Evolutionary conservation across 305 asterid species (phyloP).

Genomic region (Solanum hybrid): DNA sequence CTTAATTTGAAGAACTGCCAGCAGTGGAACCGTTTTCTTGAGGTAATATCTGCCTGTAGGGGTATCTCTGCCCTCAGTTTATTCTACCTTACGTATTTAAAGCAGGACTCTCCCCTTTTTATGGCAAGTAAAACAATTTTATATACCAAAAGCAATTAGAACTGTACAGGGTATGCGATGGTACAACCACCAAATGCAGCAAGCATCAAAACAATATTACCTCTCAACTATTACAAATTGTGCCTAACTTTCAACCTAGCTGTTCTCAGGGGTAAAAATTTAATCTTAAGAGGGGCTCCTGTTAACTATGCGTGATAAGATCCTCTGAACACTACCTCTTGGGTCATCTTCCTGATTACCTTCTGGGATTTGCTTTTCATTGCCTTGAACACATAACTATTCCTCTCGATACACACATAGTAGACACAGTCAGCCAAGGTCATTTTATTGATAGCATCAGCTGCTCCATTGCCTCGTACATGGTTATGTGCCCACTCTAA

Average conservation of each 20-base stretch:
- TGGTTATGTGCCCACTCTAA: background rate
- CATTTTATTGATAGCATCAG: background rate
- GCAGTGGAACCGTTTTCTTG: constrained; percentile 88
- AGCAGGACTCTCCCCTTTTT: background rate
- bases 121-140: background rate
- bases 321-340: background rate
- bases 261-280: background rate
- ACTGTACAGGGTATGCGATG: background rate
- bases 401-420: background rate
- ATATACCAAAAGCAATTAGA: background rate
- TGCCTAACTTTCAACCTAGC: background rate
- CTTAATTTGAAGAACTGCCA: constrained; percentile 71
- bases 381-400: background rate
- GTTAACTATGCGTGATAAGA: background rate
- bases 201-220: background rate
- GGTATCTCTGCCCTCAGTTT: background rate
- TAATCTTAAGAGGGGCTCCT: background rate
- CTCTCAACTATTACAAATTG: background rate
- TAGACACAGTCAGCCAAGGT: background rate
- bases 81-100: background rate
- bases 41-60: constrained; percentile 36
- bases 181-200: background rate
- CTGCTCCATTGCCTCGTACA: background rate
- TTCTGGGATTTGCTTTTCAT: background rate
- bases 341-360: background rate